Base-by-base conservation (phyloP, 257 asterid species). In the Galeopsis tetrahit region DNA sequence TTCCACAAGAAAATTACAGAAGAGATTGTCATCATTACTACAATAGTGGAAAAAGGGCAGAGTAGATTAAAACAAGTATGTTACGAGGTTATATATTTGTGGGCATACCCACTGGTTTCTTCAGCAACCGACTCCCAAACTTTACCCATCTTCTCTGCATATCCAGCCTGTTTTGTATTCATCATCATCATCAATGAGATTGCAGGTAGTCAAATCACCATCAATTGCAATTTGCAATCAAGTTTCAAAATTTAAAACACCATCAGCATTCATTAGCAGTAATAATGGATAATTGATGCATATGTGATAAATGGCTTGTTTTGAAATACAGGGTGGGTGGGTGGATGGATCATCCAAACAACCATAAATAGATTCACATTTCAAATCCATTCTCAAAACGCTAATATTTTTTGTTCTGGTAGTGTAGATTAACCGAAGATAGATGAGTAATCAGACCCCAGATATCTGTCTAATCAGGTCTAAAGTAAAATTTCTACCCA, bases 61-160 rank as follows among this genome's bases (percentile, higher is more conserved):
- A 21, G 28, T 21, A 1, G 28, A 31, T 33, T 4, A 40, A 43
- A 62, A 34, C 62, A 56, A 69, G 65, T 72, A 80, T 85, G 28
- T 52, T 79, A 83, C 77, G 57, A 63, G 53, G 74, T 52, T 38
- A 65, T 48, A 60, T 68, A 66, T 52, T 58, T 74, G 76, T 78
- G 86, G 14, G 17, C 84, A 67, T 86, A 87, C 77, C 76, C 84
- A 66, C 91, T 83, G 52, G 99, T 88, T 94, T 94, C 96, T 72
- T 88, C 87, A 14, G 96, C 97, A 70, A 94, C 96, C 4, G 85
- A 74, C 68, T 85, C 93, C 97, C 99, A 94, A 60, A 92, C 96
- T 10, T 55, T 81, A 6, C 95, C 96, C 90, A 90, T 90, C 89
- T 92, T 90, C 83, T 92, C 96, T 35, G 98, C 96, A 78, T 92